phyloP scores from a whole-genome alignment of 129 eudicot species.

The Rutidosis leptorrhynchoides region DNA sequence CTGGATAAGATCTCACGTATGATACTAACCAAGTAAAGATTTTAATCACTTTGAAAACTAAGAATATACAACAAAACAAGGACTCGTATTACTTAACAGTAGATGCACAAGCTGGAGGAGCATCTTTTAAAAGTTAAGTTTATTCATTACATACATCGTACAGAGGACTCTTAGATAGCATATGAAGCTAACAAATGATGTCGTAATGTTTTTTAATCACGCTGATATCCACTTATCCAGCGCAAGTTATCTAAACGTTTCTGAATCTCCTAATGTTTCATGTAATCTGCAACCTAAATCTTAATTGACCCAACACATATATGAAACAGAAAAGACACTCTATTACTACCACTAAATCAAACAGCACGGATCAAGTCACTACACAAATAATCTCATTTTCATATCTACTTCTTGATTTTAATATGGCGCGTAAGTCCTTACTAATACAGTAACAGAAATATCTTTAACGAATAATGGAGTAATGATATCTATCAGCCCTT shows the following conservation, averaged over 20 bases:
- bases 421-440: background rate
- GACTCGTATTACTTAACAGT: background rate
- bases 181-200: background rate
- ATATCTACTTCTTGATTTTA: constrained; percentile 4
- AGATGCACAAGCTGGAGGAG: background rate
- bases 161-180: background rate
- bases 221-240: background rate
- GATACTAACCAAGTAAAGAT: background rate
- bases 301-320: constrained; percentile 7
- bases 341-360: too few species aligned
- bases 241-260: constrained; percentile 7
- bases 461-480: constrained; percentile 9
- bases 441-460: background rate
- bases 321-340: background rate
- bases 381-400: background rate
- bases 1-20: background rate
- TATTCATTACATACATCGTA: background rate
- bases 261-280: background rate
- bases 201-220: constrained; percentile 12
- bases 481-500: constrained; percentile 4
- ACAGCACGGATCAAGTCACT: too few species aligned
- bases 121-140: background rate
- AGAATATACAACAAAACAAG: background rate
- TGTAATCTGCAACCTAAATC: constrained; percentile 20
- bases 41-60: constrained; percentile 1